These are phyloP conservation scores for Cladophialophora bantiana DNA, from an alignment of 2,329 filamentous ascomycete species.

Conservation along the genomic window DNA sequence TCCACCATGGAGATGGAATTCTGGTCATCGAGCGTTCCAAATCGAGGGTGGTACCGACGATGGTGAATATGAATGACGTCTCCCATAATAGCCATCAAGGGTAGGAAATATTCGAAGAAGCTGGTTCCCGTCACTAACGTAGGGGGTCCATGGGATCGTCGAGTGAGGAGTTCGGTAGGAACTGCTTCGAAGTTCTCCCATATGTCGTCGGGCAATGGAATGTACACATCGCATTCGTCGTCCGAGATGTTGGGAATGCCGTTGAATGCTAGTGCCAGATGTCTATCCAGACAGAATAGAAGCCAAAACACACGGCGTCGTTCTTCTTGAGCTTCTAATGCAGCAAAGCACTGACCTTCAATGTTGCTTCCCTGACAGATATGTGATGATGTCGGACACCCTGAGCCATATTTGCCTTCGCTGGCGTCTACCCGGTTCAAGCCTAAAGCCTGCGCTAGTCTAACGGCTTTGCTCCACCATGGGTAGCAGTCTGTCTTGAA, in stretches of 20 bases:
- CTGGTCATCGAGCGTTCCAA: conserved; percentile 45
- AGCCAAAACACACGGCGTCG: conserved; percentile 58
- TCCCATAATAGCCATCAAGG: conserved; percentile 58
- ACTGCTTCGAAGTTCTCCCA: conserved; percentile 41
- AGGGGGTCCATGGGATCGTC: conserved; percentile 30
- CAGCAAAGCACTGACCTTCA: neutral
- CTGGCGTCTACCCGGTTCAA: conserved; percentile 51
- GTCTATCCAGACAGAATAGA: conserved; percentile 56
- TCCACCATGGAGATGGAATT: conserved; percentile 40
- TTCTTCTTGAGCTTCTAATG: conserved; percentile 56
- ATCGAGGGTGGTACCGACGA: conserved; percentile 52
- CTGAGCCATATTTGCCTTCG: conserved; percentile 30
- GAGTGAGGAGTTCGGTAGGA: conserved; percentile 6
- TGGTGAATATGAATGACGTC: conserved; percentile 59
- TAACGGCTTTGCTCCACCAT: conserved; percentile 27
- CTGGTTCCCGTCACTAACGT: conserved; percentile 51
- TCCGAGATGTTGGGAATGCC: conserved; percentile 53
- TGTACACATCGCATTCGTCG: conserved; percentile 54
- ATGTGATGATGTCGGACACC: conserved; percentile 14
- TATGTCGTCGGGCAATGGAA: conserved; percentile 48
- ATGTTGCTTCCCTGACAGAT: conserved; percentile 37
- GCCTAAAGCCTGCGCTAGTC: conserved; percentile 33
- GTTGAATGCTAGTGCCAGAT: conserved; percentile 58
- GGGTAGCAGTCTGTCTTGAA: conserved; percentile 55
- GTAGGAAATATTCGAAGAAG: conserved; percentile 60